These are phyloP conservation scores for Tilletiopsis washingtonensis DNA, from an alignment of 1,284 basidiomycete genomes.

Conservation along the genomic window DNA sequence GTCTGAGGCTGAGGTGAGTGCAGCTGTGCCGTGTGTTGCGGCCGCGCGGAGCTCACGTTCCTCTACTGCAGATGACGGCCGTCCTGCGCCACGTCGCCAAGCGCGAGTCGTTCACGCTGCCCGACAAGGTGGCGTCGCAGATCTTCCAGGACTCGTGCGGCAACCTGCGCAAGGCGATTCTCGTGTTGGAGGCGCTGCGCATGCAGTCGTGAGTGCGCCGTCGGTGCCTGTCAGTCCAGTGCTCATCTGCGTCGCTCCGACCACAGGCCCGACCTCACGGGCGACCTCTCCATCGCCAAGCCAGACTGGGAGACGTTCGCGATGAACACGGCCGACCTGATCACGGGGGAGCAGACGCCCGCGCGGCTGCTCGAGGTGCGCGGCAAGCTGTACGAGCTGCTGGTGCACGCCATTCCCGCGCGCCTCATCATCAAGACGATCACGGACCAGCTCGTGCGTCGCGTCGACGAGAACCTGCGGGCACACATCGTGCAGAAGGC, in stretches of 20 bases:
- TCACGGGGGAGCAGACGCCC: constrained; percentile 87
- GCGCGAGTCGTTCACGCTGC: constrained; percentile 71
- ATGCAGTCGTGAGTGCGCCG: constrained; percentile 53
- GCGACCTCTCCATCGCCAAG: constrained; percentile 68
- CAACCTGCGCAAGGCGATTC: constrained; percentile 87
- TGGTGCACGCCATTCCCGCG: constrained; percentile 97
- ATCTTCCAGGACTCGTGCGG: constrained; percentile 77
- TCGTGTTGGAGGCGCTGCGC: constrained; percentile 88
- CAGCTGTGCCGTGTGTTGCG: constrained; percentile 51
- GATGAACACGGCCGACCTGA: constrained; percentile 82
- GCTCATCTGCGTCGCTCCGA: constrained; percentile 7
- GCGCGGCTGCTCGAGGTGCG: constrained; percentile 83
- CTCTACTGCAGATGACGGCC: constrained; percentile 59
- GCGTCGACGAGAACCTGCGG: constrained; percentile 60
- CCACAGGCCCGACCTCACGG: constrained; percentile 45
- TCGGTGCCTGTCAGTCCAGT: neutral
- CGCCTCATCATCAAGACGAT: constrained; percentile 51
- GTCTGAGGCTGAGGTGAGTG: constrained; percentile 55
- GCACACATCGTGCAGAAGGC: constrained; percentile 52
- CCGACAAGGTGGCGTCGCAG: constrained; percentile 62
- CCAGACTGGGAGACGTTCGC: constrained; percentile 99
- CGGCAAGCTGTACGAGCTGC: constrained; percentile 84
- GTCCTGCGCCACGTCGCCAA: constrained; percentile 73
- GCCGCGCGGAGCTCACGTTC: neutral
- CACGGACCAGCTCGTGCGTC: constrained; percentile 67